Evolutionary conservation across 495 filamentous ascomycete species (phyloP), one percentile per base, ranked within the genome.

Genomic region (Podospora pseudopauciseta): DNA sequence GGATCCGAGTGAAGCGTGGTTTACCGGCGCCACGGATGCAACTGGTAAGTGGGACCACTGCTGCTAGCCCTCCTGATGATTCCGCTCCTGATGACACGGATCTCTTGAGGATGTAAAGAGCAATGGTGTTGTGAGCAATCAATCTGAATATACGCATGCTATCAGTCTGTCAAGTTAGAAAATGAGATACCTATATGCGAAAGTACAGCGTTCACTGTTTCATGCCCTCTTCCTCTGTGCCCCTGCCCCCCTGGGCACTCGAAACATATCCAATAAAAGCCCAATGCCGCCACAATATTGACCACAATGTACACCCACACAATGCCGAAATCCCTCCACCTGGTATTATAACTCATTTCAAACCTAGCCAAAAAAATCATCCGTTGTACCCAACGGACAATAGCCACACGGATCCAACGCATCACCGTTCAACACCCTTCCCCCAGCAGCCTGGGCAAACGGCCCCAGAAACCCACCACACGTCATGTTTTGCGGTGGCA

Each of bases 241-340:
- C 60, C 23, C 60, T 27, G 19, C 54, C 58, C 59, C 49, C 63
- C 65, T 69, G 5, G 67, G 67, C 54, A 85, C 82, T 2, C 84
- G 78, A 72, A 19, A 19, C 19, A 19, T 19, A 82, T 71, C 68
- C 81, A 85, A 70, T 85, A 85, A 27, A 84, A 72, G 28, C 75
- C 53, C 16, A 85, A 77, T 6, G 83, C 82, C 13, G 78, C 79
- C 11, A 76, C 65, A 64, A 84, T 76, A 66, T 85, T 84, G 72
- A 85, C 84, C 5, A 78, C 72, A 64, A 83, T 82, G 54, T 83
- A 85, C 5, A 77, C 80, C 79, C 80, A 84, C 49, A 80, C 77
- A 7, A 84, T 72, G 2, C 83, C 83, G 63, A 77, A 85, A 66
- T 85, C 81, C 32, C 82, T 76, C 83, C 83, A 85, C 65, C 82